phyloP scores from a whole-genome alignment of 257 asterid genomes.

The Solanum ahanhuiri region DNA sequence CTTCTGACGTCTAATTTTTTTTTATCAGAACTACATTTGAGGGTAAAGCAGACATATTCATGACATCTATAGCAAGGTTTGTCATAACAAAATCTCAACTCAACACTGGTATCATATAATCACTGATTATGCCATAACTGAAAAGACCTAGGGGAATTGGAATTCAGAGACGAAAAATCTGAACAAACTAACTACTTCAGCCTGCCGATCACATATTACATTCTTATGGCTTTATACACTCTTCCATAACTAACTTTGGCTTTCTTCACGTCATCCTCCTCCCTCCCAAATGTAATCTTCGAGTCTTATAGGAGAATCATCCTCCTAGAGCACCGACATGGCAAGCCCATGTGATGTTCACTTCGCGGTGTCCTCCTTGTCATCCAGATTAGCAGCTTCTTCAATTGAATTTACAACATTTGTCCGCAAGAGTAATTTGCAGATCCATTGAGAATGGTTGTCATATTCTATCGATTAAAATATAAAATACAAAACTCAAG shows the following conservation, averaged over 20 bases:
- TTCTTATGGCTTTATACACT: not conserved
- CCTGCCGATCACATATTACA: not conserved
- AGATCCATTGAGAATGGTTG: not conserved
- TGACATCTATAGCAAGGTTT: not conserved
- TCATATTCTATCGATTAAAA: not conserved
- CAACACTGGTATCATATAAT: not conserved
- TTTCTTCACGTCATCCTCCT: not conserved
- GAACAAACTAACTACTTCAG: not conserved
- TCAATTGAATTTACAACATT: not conserved
- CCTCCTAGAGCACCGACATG: not conserved
- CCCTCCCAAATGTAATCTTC: not conserved
- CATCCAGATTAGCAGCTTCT: not conserved
- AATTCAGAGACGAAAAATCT: not conserved
- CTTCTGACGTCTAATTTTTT: not conserved
- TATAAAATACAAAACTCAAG: slow-evolving; percentile 15
- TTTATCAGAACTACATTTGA: not conserved
- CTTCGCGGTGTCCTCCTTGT: not conserved
- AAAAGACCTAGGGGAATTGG: not conserved
- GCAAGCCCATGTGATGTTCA: not conserved
- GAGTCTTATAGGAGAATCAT: not conserved
- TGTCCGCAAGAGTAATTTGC: not conserved
- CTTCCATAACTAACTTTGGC: not conserved
- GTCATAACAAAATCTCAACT: not conserved
- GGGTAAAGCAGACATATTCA: not conserved
- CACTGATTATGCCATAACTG: not conserved